Conservation (phyloP, 2,329 filamentous ascomycete species). For the Diaporthe sp. region DNA sequence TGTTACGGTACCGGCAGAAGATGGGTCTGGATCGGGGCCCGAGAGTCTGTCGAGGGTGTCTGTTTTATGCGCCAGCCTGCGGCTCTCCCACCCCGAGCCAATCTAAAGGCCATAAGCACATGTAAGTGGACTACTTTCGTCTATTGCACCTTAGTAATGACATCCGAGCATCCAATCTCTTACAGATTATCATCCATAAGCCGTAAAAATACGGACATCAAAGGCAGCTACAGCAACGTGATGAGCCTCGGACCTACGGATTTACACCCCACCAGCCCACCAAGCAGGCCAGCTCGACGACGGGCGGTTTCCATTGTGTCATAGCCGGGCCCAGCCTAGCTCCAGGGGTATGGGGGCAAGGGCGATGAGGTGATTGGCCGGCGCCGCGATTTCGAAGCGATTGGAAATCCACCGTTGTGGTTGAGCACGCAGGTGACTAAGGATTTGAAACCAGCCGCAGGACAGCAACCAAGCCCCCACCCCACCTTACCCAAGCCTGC, state of each 20-base stretch:
- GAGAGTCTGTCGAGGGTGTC: not conserved
- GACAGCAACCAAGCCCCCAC: not conserved
- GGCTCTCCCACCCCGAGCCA: not conserved
- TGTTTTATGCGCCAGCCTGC: conserved; percentile 9
- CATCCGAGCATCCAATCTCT: not conserved
- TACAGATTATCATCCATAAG: not conserved
- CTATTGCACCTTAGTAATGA: not conserved
- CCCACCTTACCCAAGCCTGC: not conserved
- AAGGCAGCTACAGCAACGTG: not conserved
- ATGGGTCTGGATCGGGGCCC: not conserved
- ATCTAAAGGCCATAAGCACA: not conserved
- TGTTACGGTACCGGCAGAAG: conserved; percentile 3
- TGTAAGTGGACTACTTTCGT: not conserved
- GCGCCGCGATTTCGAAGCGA: conserved; percentile 30
- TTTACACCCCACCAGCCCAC: conserved; percentile 8
- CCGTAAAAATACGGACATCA: not conserved
- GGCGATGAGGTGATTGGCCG: conserved; percentile 15
- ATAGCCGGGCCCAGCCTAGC: not conserved
- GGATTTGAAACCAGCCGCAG: conserved; percentile 29
- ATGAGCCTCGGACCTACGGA: conserved; percentile 14
- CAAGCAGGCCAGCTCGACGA: not conserved
- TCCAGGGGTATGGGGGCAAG: not conserved
- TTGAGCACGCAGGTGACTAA: conserved; percentile 28
- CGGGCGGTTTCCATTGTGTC: not conserved
- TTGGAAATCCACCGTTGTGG: conserved; percentile 8